phyloP scores from a whole-genome alignment of 768 basidiomycete genomes.

The Amanita inopinata region DNA sequence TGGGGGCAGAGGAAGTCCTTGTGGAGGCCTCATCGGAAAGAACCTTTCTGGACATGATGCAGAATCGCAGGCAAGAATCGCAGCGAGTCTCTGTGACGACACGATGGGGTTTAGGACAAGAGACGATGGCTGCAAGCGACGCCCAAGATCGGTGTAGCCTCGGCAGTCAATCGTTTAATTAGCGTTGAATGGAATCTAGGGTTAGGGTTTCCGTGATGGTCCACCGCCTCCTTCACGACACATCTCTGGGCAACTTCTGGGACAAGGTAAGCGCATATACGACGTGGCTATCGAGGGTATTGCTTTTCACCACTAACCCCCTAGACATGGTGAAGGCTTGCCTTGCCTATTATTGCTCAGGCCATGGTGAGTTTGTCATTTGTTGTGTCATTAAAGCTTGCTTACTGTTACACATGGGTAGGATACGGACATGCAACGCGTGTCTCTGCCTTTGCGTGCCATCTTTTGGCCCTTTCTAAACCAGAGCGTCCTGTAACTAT shows the following conservation, averaged over 20 bases:
- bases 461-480: slow-evolving; percentile 39
- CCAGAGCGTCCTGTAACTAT: slow-evolving; percentile 32
- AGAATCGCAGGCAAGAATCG: no score
- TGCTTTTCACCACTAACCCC: background rate
- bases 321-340: slow-evolving; percentile 19
- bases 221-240: background rate
- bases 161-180: no score
- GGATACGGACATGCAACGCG: slow-evolving; percentile 83
- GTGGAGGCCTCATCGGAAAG: background rate
- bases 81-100: no score
- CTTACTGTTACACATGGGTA: slow-evolving; percentile 17
- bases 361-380: slow-evolving; percentile 43
- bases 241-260: background rate
- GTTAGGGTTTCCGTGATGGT: slow-evolving; percentile 12
- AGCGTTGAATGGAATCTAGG: slow-evolving; percentile 8
- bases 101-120: background rate
- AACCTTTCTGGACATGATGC: background rate
- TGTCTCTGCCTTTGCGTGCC: slow-evolving; percentile 61
- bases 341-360: slow-evolving; percentile 68
- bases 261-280: background rate
- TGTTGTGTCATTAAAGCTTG: background rate
- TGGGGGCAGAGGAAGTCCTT: slow-evolving; percentile 4
- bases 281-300: background rate
- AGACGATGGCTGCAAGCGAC: background rate
- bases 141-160: no score